A percentile compares a stretch with the other conserved stretches of the same genome.
Conservation (phyloP, 345 rosid genomes). For the Syzygium grande region DNA sequence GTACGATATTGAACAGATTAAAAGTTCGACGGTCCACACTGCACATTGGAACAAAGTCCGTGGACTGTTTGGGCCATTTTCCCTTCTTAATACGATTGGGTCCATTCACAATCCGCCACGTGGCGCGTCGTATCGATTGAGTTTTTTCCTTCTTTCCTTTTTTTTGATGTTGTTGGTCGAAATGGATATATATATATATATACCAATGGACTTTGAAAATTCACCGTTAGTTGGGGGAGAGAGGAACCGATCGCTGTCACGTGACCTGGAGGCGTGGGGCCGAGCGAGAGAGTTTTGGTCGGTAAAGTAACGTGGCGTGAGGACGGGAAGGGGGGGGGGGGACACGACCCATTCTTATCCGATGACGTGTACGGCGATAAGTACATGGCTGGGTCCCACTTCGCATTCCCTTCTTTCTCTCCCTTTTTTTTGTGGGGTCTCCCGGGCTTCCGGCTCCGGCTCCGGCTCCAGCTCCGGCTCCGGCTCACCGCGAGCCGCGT, state of each 20-base stretch:
- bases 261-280: not conserved
- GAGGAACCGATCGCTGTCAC: not conserved
- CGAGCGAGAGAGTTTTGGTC: not conserved
- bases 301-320: not conserved
- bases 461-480: no score
- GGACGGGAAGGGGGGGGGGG: not conserved
- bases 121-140: not conserved
- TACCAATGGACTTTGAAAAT: no score
- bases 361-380: not conserved
- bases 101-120: not conserved
- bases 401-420: not conserved
- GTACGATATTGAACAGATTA: no score
- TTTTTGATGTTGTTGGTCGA: no score
- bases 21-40: no score
- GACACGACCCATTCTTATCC: not conserved
- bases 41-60: no score
- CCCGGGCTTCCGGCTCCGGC: not conserved
- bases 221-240: not conserved
- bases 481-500: not conserved
- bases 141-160: no score
- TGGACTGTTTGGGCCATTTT: no score
- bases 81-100: not conserved
- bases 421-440: not conserved
- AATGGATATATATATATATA: no score
- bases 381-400: not conserved